These are phyloP conservation scores for Casuarina cunninghamiana DNA, from an alignment of 306 rosid genomes.

Conservation along the genomic window DNA sequence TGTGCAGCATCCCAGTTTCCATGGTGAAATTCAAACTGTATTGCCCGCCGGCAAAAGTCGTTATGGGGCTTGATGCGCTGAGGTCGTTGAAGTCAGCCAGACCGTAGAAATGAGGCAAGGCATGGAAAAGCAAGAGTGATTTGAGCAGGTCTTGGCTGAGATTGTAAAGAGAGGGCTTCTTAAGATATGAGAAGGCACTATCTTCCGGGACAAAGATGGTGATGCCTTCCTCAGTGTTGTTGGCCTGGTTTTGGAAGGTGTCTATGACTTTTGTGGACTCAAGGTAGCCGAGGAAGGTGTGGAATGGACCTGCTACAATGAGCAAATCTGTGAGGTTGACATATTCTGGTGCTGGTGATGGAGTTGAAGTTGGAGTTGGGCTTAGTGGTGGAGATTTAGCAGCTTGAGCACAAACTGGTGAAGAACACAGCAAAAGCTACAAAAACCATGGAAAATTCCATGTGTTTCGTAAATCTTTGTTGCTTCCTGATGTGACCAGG, in stretches of 20 bases:
- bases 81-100: constrained; percentile 76
- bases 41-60: constrained; percentile 81
- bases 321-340: constrained; percentile 80
- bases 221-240: constrained; percentile 84
- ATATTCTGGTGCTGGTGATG: constrained; percentile 70
- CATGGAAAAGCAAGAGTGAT: constrained; percentile 78
- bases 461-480: constrained; percentile 22
- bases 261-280: constrained; percentile 80
- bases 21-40: constrained; percentile 79
- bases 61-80: constrained; percentile 49
- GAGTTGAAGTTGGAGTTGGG: constrained; percentile 65
- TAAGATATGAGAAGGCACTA: constrained; percentile 54
- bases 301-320: constrained; percentile 86
- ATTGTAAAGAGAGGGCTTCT: constrained; percentile 63
- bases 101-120: constrained; percentile 76
- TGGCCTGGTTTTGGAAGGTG: constrained; percentile 92
- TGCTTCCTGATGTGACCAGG: constrained; percentile 20
- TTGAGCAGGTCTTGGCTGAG: constrained; percentile 69
- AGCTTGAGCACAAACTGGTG: constrained; percentile 64
- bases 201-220: constrained; percentile 88
- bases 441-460: constrained; percentile 56
- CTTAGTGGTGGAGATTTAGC: constrained; percentile 48
- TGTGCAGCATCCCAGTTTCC: constrained; percentile 54
- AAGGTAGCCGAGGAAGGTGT: constrained; percentile 69
- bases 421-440: constrained; percentile 43